Evolutionary conservation across 148 eudicot species (phyloP).

Genomic region (Chenopodium album): DNA sequence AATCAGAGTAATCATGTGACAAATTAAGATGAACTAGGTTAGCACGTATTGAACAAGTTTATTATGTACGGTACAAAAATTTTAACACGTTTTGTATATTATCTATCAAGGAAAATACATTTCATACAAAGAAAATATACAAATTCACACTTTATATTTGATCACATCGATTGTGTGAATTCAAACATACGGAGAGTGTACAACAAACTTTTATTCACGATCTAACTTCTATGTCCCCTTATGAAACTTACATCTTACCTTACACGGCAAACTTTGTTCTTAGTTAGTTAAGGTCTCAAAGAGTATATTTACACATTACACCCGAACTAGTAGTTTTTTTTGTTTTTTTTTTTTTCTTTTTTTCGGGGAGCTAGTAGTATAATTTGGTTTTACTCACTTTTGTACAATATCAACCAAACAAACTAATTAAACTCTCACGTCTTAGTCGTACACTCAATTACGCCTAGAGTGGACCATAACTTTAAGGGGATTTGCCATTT

Average conservation of each 20-base stretch:
- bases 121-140: background rate
- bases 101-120: background rate
- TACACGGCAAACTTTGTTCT: background rate
- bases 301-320: background rate
- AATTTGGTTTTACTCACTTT: background rate
- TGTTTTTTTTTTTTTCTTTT: too few species aligned
- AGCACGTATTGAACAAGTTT: background rate
- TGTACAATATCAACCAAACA: background rate
- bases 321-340: too few species aligned
- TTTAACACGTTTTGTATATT: background rate
- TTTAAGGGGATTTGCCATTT: constrained; percentile 66
- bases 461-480: constrained; percentile 19
- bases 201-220: too few species aligned
- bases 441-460: background rate
- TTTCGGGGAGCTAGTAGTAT: background rate
- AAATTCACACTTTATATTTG: background rate
- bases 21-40: background rate
- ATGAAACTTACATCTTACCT: background rate
- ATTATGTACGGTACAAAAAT: too few species aligned
- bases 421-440: background rate
- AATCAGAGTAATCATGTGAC: background rate
- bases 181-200: background rate
- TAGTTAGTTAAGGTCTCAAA: background rate
- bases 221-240: background rate
- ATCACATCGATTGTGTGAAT: background rate